Percentiles rank a stretch among this genome's conserved stretches.
Evolutionary conservation across 1,139 yeast genomes (phyloP).

Genomic region (Scheffersomyces titani): DNA sequence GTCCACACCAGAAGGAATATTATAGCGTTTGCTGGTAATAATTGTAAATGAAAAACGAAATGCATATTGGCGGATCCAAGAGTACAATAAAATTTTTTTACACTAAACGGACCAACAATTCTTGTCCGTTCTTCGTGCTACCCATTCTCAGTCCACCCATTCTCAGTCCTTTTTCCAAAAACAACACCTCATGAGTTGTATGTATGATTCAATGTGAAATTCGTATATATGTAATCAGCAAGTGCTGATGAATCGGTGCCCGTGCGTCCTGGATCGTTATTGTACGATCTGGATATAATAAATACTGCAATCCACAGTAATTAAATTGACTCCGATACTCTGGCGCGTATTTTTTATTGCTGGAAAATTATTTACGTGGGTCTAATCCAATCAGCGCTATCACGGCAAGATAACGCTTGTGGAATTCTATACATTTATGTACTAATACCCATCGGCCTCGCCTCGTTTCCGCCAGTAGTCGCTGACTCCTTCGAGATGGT

Average conservation of each 20-base stretch:
- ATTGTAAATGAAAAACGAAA: too few relatives aligned
- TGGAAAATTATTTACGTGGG: neutral
- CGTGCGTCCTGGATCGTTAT: too few relatives aligned
- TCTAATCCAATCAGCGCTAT: neutral
- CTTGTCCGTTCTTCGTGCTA: too few relatives aligned
- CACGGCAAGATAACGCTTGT: neutral
- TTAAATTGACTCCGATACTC: neutral
- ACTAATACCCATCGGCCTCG: slow-evolving; percentile 41
- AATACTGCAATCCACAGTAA: neutral
- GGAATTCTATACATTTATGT: neutral
- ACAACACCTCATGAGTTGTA: neutral
- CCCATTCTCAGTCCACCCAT: too few relatives aligned
- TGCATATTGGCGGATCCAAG: too few relatives aligned
- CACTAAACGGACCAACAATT: too few relatives aligned
- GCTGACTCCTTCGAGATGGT: slow-evolving; percentile 37
- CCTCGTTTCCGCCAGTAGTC: slow-evolving; percentile 50
- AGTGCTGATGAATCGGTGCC: neutral
- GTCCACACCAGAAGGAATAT: neutral
- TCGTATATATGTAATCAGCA: neutral
- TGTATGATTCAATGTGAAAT: neutral
- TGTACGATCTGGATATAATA: neutral
- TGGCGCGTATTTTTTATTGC: neutral
- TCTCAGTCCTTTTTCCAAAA: too few relatives aligned
- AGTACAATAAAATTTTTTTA: too few relatives aligned
- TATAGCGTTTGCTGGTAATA: too few relatives aligned